These are phyloP conservation scores for Cercospora sesami DNA, from an alignment of 2,329 filamentous ascomycete genomes.

Conservation along the genomic window DNA sequence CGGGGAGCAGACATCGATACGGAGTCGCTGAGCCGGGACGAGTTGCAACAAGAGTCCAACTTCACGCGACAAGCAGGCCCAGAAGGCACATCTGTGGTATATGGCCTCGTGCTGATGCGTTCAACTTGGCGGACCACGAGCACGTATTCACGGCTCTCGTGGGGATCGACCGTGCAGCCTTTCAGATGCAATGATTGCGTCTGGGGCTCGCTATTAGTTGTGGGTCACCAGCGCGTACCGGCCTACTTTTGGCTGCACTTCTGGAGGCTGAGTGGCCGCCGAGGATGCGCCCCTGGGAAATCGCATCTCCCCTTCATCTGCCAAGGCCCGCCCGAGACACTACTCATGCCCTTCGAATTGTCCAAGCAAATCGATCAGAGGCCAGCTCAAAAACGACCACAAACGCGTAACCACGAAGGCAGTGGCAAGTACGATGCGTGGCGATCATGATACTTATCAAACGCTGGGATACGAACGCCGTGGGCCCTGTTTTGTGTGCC, in stretches of 20 bases:
- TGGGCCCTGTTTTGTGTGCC: not conserved
- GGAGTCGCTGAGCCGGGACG: not conserved
- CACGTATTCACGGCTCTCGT: not conserved
- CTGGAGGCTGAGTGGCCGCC: slow-evolving; percentile 1
- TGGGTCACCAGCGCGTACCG: not conserved
- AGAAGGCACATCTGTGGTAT: not conserved
- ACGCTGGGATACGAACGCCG: not conserved
- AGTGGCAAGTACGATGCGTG: not conserved
- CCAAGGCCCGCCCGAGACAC: slow-evolving; percentile 5
- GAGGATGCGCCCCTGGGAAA: not conserved
- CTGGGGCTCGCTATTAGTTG: not conserved
- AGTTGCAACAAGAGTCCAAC: not conserved
- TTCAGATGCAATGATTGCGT: slow-evolving; percentile 10
- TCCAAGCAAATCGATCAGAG: not conserved
- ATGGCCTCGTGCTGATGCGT: not conserved
- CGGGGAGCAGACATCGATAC: not conserved
- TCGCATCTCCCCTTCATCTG: slow-evolving; percentile 7
- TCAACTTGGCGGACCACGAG: not conserved
- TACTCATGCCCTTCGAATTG: not conserved
- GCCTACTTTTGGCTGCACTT: not conserved
- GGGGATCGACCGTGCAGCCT: not conserved
- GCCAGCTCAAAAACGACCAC: not conserved
- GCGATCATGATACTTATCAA: not conserved
- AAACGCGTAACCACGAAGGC: not conserved
- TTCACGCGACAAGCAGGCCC: not conserved